Base-by-base conservation (phyloP, 306 rosid species). In the Senna tora region DNA sequence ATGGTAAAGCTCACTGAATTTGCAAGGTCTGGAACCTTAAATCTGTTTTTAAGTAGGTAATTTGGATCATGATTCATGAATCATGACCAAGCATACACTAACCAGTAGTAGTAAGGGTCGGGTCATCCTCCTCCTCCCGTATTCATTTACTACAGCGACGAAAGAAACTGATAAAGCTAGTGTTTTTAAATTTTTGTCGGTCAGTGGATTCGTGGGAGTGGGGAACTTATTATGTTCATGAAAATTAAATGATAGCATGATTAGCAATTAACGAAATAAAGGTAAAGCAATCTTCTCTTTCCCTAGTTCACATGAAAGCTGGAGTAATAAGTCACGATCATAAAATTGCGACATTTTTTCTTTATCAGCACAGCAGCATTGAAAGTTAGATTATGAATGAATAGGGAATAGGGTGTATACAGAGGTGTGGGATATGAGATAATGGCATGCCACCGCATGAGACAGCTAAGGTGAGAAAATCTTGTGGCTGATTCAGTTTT, bases 271-370 rank as follows among this genome's bases (percentile, higher is more conserved):
- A 38, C 46, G 34, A 12, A 15, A 43, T 17, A 7, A 43, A 20
- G 65, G 17, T 10, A 25, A 22, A 53, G 8, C 65, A 15, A 28
- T 15, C 69, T 15, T 59, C 5, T 49, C 19, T n/a, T 71, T 25
- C 81, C 54, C 81, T 34, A 10, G 49, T 36, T 36, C 39, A 36
- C 39, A 36, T 36, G 39, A 36, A 63, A 55, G 46, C 64, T 13
- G 22, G 63, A 45, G 25, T 59, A 42, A 57, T 8, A 41, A 17
- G 49, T 34, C 34, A 11, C 3, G 5, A 32, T 30, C 47, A 72
- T 17, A 11, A 7, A 43, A 10, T 45, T 17, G 58, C 32, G 47
- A 17, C 49, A 13, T 43, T 43, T 43, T 25, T 46, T 28, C 3
- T 14, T 1, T 39, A 47, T 6, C 21, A 43, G 11, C 16, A 5